Conservation (phyloP, 1,284 basidiomycete species). For the Anthracocystis setariae region DNA sequence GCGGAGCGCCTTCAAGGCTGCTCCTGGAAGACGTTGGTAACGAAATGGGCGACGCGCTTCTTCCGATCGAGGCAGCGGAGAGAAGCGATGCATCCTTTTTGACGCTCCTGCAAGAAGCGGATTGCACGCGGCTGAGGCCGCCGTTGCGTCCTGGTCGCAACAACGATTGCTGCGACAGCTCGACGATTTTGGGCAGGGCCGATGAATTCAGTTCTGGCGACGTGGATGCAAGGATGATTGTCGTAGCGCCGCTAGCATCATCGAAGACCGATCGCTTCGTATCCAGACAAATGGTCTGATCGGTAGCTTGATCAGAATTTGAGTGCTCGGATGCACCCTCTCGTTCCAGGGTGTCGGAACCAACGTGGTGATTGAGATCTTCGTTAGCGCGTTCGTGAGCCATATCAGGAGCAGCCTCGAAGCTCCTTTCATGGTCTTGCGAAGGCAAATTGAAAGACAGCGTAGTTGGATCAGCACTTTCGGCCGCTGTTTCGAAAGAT, state of each 20-base stretch:
- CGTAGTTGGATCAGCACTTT: conserved; percentile 28
- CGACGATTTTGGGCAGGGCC: conserved; percentile 18
- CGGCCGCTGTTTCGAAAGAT: conserved; percentile 56
- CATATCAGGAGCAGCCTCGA: conserved; percentile 1
- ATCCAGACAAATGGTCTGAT: conserved; percentile 50
- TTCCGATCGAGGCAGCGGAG: conserved; percentile 14
- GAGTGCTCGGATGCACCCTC: not conserved
- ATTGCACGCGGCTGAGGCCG: conserved; percentile 12
- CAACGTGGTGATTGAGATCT: not conserved
- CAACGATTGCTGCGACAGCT: conserved; percentile 18
- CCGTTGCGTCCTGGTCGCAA: conserved; percentile 24
- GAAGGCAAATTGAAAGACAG: conserved; percentile 9
- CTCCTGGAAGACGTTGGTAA: conserved; percentile 25
- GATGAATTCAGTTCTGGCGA: conserved; percentile 20
- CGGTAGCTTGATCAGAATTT: conserved; percentile 9
- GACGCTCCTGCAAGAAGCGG: conserved; percentile 5
- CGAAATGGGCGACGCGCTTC: conserved; percentile 21
- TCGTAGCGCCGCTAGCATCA: conserved; percentile 9
- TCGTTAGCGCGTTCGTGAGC: conserved; percentile 3
- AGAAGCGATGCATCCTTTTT: conserved; percentile 12
- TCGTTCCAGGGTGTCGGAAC: not conserved
- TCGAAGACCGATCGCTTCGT: conserved; percentile 26
- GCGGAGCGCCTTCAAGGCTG: conserved; percentile 27
- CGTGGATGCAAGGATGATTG: conserved; percentile 18
- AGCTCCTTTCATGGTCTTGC: conserved; percentile 3